phyloP scores from a whole-genome alignment of 164 flowering plant species.

The Macadamia tetraphylla region DNA sequence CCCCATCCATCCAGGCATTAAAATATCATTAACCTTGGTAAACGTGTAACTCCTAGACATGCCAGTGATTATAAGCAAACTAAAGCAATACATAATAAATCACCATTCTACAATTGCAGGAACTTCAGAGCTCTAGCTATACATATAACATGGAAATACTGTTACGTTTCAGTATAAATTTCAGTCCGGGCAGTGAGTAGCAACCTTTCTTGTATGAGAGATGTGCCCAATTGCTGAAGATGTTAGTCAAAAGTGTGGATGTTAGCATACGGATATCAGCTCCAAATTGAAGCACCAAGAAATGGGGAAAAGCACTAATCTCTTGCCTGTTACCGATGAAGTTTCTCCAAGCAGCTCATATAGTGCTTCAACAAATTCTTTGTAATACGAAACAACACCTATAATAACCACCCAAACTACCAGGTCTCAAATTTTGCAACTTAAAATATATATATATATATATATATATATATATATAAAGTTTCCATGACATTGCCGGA shows the following conservation, averaged over 20 bases:
- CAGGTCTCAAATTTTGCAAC: not conserved
- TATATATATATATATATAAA: not conserved
- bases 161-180: not conserved
- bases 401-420: conserved; percentile 9
- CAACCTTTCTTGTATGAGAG: conserved; percentile 67
- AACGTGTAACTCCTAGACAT: too few relatives aligned
- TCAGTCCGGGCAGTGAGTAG: not conserved
- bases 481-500: not conserved
- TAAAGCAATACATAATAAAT: too few relatives aligned
- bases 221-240: conserved; percentile 65
- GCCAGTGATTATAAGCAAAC: too few relatives aligned
- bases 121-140: not conserved
- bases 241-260: conserved; percentile 5
- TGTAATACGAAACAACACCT: conserved; percentile 63
- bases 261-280: conserved; percentile 10
- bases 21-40: too few relatives aligned
- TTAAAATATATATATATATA: not conserved
- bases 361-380: conserved; percentile 59
- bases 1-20: too few relatives aligned
- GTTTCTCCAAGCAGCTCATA: conserved; percentile 55
- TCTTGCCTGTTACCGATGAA: conserved; percentile 69
- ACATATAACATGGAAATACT: not conserved
- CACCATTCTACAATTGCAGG: not conserved
- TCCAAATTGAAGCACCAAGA: not conserved
- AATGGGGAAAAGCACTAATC: not conserved